Evolutionary conservation across 257 asterid species (phyloP).

Genomic region (Ligustrum vulgare): DNA sequence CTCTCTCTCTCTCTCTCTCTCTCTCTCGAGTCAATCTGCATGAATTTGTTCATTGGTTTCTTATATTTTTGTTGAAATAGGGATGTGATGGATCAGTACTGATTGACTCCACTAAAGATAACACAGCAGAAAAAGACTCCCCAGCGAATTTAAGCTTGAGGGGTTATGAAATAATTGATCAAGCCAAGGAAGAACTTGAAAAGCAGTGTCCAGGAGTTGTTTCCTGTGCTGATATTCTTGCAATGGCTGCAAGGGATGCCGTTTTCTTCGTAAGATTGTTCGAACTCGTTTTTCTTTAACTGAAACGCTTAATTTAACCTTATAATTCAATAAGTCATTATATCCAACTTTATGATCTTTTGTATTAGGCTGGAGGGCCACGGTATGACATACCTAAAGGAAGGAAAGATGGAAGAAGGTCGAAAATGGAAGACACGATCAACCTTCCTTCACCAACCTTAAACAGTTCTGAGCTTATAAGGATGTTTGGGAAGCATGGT

Average conservation of each 20-base stretch:
- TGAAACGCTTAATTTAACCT: no score
- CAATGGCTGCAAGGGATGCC: constrained; percentile 91
- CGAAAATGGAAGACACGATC: constrained; percentile 77
- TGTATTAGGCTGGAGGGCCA: constrained; percentile 81
- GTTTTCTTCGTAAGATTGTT: constrained; percentile 71
- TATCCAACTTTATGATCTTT: background rate
- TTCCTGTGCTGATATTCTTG: constrained; percentile 93
- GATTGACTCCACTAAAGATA: constrained; percentile 72
- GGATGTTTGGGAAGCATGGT: constrained; percentile 69
- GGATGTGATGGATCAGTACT: constrained; percentile 89
- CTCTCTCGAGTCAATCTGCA: no score
- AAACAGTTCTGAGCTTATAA: constrained; percentile 71
- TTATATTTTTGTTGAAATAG: constrained; percentile 26
- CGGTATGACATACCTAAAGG: constrained; percentile 75
- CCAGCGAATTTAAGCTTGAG: constrained; percentile 85
- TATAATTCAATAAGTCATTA: no score
- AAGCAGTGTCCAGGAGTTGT: constrained; percentile 81
- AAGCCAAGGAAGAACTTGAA: constrained; percentile 66
- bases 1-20: no score
- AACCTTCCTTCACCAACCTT: constrained; percentile 75
- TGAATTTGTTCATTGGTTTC: no score
- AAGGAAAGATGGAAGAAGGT: constrained; percentile 79
- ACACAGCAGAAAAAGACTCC: constrained; percentile 89
- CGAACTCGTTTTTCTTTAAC: no score
- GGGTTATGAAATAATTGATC: constrained; percentile 79